Base-by-base conservation (phyloP, 139 green algal species). In the Coelastrella sp. region DNA sequence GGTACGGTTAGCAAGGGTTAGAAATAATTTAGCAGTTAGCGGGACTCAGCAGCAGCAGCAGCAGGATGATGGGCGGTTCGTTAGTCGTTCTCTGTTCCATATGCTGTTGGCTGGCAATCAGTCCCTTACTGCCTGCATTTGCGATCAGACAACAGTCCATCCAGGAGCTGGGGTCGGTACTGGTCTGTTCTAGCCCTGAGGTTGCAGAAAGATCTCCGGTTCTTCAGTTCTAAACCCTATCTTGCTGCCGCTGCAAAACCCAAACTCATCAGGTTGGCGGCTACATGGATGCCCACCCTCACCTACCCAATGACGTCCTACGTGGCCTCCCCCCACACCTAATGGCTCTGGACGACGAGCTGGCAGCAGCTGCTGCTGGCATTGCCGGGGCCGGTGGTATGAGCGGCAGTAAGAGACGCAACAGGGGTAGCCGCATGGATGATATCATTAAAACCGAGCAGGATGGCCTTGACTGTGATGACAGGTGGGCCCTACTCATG, bases 361-460 rank as follows among this genome's bases (percentile, higher is more conserved):
- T 80, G 7, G 77, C 77, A 19, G 77, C 77, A 66, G 77, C 77
- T 5, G 54, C 64, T 87, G 81, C 81, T 32, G 80, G 57, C 20
- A 86, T 86, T 57, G 60, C 81, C 54, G 81, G 11, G 2, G 81
- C 64, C 4, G 22, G 77, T 22, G 77, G 77, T 32, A 60, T 78
- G 60, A 47, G 64, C 5, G 56, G 83, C 66, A 20, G n/a, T 56
- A 89, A 89, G 84, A 59, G 84, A 10, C 56, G 71, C 57, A 89
- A 58, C 71, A 17, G 84, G 7, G 68, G 84, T 19, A 22, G 19
- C 10, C 56, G 84, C 57, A 59, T 89, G 84, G 54, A 57, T 14
- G 84, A 89, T 56, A 82, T 74, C 56, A 89, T 89, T 47, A 89
- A 82, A 54, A 54, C 58, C 6, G 79, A 85, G 54, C 79, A 85